Evolutionary conservation across 805 yeast genomes (phyloP).

Genomic region (Lipomyces yamanashiensis): DNA sequence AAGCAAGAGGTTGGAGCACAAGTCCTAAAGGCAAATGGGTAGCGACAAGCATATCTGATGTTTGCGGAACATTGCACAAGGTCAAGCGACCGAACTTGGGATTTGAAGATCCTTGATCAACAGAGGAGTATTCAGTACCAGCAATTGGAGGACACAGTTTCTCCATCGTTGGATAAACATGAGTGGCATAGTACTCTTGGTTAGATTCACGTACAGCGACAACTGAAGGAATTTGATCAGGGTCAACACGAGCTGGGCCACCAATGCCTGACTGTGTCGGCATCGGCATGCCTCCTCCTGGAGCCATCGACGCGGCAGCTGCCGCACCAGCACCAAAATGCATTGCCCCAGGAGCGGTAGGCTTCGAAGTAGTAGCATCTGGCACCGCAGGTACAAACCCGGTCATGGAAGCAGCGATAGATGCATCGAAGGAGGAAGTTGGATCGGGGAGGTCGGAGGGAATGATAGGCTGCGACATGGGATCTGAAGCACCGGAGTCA

Average conservation of each 20-base stretch:
- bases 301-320: slow-evolving; percentile 20
- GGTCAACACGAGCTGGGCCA: slow-evolving; percentile 29
- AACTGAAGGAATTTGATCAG: slow-evolving; percentile 46
- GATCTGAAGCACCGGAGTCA: slow-evolving; percentile 18
- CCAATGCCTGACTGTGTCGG: neutral
- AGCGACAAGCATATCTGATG: slow-evolving; percentile 67
- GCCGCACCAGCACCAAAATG: slow-evolving; percentile 15
- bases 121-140: slow-evolving; percentile 66
- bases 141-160: slow-evolving; percentile 84
- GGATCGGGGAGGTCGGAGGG: slow-evolving; percentile 24
- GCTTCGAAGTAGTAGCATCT: slow-evolving; percentile 1
- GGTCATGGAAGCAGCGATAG: slow-evolving; percentile 15
- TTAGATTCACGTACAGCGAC: slow-evolving; percentile 46
- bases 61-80: slow-evolving; percentile 80
- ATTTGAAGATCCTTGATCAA: slow-evolving; percentile 84
- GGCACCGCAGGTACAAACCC: slow-evolving; percentile 15
- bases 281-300: slow-evolving; percentile 8
- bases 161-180: slow-evolving; percentile 69
- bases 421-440: slow-evolving; percentile 14
- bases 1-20: slow-evolving; percentile 84
- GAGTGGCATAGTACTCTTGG: slow-evolving; percentile 45
- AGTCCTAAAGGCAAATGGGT: slow-evolving; percentile 83
- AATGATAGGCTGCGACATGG: slow-evolving; percentile 26
- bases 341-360: slow-evolving; percentile 12
- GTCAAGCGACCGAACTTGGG: slow-evolving; percentile 79